Evolutionary conservation across 495 filamentous ascomycete species (phyloP).

Genomic region (Annulohypoxylon stygium): DNA sequence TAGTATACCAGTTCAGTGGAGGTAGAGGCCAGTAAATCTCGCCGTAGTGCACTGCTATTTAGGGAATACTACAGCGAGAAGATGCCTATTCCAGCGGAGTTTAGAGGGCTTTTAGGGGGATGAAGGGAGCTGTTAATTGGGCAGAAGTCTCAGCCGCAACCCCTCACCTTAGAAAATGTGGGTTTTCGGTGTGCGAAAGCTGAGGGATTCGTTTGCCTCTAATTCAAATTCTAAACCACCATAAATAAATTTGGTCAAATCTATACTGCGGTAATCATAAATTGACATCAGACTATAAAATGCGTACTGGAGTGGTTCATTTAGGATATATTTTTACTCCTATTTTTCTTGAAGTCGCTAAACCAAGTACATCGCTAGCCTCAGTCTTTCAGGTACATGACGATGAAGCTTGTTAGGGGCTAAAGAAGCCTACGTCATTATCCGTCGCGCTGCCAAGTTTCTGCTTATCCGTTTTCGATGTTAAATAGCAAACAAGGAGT

Average conservation of each 20-base stretch:
- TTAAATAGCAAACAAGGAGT: not conserved
- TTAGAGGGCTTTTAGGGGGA: not conserved
- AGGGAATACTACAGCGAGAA: too few species aligned
- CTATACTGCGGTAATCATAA: not conserved
- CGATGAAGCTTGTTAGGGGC: not conserved
- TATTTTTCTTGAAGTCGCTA: not conserved
- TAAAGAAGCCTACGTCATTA: conserved; percentile 11
- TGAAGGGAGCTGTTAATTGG: not conserved
- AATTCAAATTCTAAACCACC: not conserved
- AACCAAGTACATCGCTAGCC: not conserved
- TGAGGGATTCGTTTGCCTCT: not conserved
- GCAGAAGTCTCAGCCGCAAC: not conserved
- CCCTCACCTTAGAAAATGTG: not conserved
- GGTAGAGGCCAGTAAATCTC: too few species aligned
- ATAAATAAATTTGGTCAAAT: too few species aligned
- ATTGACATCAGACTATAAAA: not conserved
- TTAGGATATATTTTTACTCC: not conserved
- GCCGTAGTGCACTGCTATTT: too few species aligned
- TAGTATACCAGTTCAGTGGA: too few species aligned
- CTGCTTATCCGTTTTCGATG: conserved; percentile 8
- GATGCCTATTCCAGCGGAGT: not conserved
- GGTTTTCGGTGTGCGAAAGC: not conserved
- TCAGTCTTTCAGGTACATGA: not conserved
- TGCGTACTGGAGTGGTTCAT: not conserved
- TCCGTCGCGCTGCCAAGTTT: conserved; percentile 4